Conservation (phyloP, 140 eudicot genomes). For the Oenanthe javanica region DNA sequence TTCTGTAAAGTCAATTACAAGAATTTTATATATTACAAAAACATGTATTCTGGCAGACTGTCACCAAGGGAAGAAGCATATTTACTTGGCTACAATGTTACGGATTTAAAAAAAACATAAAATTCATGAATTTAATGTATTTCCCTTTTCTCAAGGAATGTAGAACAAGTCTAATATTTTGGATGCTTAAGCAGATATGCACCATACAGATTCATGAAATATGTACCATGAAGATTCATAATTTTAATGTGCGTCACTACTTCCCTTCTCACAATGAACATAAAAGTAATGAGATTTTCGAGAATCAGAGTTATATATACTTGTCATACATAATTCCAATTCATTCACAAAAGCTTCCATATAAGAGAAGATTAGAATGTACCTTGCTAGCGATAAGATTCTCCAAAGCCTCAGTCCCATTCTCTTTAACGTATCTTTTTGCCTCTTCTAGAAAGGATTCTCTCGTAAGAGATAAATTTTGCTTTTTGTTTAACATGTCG, state of each 20-base stretch:
- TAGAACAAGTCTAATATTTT: background rate
- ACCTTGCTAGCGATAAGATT: constrained; percentile 25
- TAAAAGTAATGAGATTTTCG: background rate
- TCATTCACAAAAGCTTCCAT: background rate
- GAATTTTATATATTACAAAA: background rate
- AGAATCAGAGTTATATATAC: background rate
- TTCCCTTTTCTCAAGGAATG: background rate
- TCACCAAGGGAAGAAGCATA: background rate
- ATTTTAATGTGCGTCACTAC: background rate
- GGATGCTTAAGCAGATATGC: background rate
- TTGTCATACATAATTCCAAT: background rate
- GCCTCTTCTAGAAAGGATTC: constrained; percentile 18
- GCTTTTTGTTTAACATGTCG: constrained; percentile 5
- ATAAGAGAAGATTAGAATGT: background rate
- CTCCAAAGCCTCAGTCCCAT: constrained; percentile 29
- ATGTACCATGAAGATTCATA: background rate
- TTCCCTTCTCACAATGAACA: background rate
- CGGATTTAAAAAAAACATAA: background rate
- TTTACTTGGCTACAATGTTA: background rate
- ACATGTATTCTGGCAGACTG: background rate
- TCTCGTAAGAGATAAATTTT: background rate
- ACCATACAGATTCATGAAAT: background rate
- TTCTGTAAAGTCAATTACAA: background rate
- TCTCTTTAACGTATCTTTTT: constrained; percentile 21
- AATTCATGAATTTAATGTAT: background rate